Evolutionary conservation across 2,329 filamentous ascomycete species (phyloP).

Genomic region (Annulohypoxylon truncatum): DNA sequence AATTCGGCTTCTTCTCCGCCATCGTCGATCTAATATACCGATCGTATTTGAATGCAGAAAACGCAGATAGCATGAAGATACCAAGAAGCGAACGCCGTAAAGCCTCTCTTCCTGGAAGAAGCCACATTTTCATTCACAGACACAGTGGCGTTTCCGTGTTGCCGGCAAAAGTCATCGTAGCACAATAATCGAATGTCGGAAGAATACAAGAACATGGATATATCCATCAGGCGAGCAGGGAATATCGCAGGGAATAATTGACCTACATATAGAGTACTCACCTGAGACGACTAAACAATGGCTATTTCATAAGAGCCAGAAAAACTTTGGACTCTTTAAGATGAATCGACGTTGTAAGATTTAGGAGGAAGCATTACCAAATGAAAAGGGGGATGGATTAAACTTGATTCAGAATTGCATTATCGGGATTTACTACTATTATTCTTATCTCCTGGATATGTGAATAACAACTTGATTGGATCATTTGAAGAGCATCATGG

Average conservation of each 20-base stretch:
- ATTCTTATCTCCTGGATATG: background rate
- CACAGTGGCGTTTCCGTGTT: constrained; percentile 15
- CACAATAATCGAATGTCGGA: constrained; percentile 27
- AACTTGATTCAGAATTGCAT: constrained; percentile 1
- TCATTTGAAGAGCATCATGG: background rate
- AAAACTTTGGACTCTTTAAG: background rate
- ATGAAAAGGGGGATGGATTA: constrained; percentile 1
- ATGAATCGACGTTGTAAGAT: background rate
- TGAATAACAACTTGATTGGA: background rate
- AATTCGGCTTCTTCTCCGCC: constrained; percentile 53
- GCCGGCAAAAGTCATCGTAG: constrained; percentile 32
- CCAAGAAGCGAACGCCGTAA: constrained; percentile 12
- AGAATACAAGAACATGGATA: constrained; percentile 28
- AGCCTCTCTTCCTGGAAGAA: constrained; percentile 17
- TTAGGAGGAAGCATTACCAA: background rate
- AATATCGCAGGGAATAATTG: background rate
- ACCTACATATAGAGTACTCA: background rate
- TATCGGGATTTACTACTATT: background rate
- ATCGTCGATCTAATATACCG: constrained; percentile 23
- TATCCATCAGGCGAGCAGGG: constrained; percentile 21
- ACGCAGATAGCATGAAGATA: constrained; percentile 20
- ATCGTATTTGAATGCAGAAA: constrained; percentile 28
- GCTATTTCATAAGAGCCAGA: background rate
- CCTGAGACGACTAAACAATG: background rate
- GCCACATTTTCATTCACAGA: constrained; percentile 24